These are phyloP conservation scores for Tetradesmus lagerheimii DNA, from an alignment of 139 green algal species.

Conservation along the genomic window DNA sequence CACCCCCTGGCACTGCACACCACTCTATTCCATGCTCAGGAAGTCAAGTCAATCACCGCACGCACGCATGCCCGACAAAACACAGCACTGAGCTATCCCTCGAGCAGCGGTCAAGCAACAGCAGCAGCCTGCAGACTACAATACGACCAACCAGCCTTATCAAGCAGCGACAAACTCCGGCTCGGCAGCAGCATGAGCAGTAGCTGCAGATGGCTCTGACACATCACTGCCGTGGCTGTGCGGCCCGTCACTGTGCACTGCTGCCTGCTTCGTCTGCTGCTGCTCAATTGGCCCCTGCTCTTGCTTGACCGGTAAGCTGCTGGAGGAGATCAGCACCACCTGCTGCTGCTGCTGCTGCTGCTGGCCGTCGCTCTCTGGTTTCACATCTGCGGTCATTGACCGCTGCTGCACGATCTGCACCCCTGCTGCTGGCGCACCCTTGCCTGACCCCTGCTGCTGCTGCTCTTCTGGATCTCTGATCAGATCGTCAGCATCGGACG, in stretches of 20 bases:
- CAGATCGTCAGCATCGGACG: constrained; percentile 36
- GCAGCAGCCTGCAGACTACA: too few species aligned
- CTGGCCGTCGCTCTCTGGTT: background rate
- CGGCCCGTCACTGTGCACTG: background rate
- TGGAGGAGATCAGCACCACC: background rate
- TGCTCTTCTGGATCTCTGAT: constrained; percentile 33
- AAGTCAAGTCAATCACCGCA: too few species aligned
- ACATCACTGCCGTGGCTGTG: background rate
- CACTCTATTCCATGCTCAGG: background rate
- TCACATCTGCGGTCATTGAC: background rate
- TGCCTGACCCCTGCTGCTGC: background rate
- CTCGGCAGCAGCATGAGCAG: background rate
- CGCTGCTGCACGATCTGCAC: background rate
- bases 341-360: constrained; percentile 14
- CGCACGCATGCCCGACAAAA: background rate
- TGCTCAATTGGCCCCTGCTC: background rate
- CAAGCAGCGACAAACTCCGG: background rate
- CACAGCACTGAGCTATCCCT: background rate
- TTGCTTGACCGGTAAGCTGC: background rate
- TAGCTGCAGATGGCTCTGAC: background rate
- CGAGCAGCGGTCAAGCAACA: too few species aligned
- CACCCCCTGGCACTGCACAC: background rate
- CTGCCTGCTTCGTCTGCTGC: constrained; percentile 1
- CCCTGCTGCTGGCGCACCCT: background rate
- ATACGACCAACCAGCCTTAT: background rate